phyloP scores from a whole-genome alignment of 2,329 filamentous ascomycete species.

The Botryotinia convoluta region DNA sequence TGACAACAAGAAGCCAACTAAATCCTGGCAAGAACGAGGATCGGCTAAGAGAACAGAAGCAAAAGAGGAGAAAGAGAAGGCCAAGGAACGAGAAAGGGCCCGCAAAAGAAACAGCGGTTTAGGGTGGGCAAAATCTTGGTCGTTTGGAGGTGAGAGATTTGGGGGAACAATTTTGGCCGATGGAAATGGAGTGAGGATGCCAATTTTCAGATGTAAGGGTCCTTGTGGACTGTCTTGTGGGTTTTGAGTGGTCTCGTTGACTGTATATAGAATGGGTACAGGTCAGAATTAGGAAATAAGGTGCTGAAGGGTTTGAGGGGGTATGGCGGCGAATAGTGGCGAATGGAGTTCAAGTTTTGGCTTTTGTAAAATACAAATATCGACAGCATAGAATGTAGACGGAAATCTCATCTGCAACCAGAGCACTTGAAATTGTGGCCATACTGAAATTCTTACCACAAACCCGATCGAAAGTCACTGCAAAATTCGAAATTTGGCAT shows the following conservation, averaged over 20 bases:
- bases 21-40: not conserved
- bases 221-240: slow-evolving; percentile 7
- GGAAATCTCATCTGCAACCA: not conserved
- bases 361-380: not conserved
- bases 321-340: too few relatives aligned
- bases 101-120: slow-evolving; percentile 7
- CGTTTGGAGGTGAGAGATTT: slow-evolving; percentile 15
- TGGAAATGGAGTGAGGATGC: slow-evolving; percentile 11
- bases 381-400: slow-evolving; percentile 3
- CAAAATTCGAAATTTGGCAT: not conserved
- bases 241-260: not conserved
- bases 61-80: not conserved
- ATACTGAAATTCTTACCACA: not conserved
- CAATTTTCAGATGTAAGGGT: slow-evolving; percentile 12
- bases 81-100: slow-evolving; percentile 3
- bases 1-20: not conserved
- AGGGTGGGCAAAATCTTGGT: slow-evolving; percentile 16
- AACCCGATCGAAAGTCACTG: not conserved
- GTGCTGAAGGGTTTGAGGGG: not conserved
- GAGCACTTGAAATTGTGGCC: not conserved
- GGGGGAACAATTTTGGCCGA: slow-evolving; percentile 14
- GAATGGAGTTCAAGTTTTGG: not conserved
- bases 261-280: not conserved
- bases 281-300: not conserved
- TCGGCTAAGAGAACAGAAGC: not conserved